These are phyloP conservation scores for Annona cherimola DNA, from an alignment of 164 flowering plant species.

Conservation along the genomic window DNA sequence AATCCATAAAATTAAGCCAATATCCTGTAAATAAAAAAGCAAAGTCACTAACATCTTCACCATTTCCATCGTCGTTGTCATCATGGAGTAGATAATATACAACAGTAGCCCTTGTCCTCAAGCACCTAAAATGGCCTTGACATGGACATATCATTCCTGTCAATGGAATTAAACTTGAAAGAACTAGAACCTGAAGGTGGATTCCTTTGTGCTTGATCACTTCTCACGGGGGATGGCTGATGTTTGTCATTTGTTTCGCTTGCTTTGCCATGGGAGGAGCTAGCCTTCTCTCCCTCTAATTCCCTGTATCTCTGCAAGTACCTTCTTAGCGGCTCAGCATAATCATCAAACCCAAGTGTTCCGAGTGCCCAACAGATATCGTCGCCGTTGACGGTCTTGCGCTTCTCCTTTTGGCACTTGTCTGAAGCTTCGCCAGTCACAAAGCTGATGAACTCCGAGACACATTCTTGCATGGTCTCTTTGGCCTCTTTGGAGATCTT, in stretches of 20 bases:
- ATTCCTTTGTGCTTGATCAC: conserved; percentile 9
- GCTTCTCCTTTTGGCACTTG: conserved; percentile 64
- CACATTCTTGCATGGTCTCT: conserved; percentile 85
- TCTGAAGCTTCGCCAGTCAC: conserved; percentile 84
- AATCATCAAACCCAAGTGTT: conserved; percentile 63
- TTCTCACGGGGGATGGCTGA: conserved; percentile 5
- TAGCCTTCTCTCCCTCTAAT: conserved; percentile 49
- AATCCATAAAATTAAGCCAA: conserved; percentile 1
- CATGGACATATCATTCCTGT: conserved; percentile 25
- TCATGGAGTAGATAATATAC: conserved; percentile 3
- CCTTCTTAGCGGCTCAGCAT: conserved; percentile 52
- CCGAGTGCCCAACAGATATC: conserved; percentile 66
- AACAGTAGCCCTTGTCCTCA: conserved; percentile 3
- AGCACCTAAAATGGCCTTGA: conserved; percentile 23
- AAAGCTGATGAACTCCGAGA: conserved; percentile 74
- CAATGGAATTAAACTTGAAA: conserved; percentile 14
- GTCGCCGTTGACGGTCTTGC: conserved; percentile 79
- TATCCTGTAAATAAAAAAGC: not conserved
- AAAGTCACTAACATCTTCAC: conserved; percentile 1
- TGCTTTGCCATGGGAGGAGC: conserved; percentile 7
- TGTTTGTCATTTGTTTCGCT: not conserved
- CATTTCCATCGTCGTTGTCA: not conserved
- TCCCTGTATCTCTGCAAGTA: conserved; percentile 59
- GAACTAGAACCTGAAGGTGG: conserved; percentile 1
- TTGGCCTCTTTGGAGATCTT: conserved; percentile 81